Evolutionary conservation across 2,329 filamentous ascomycete genomes (phyloP).

Genomic region (Cyanodermella asteris): DNA sequence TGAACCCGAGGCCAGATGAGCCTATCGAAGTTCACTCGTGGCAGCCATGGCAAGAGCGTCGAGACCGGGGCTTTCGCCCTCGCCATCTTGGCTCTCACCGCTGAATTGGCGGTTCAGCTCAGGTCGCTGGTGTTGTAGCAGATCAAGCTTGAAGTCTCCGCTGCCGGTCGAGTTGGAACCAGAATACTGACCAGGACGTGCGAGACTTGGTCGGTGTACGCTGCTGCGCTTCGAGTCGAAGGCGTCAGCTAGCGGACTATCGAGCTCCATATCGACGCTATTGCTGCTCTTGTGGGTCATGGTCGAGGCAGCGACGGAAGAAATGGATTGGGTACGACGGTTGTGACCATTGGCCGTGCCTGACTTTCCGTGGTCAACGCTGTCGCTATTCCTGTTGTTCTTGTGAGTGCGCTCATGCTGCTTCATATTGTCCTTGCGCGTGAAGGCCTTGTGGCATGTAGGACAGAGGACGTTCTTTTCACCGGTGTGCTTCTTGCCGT

Average conservation of each 20-base stretch:
- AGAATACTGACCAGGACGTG: background rate
- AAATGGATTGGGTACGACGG: background rate
- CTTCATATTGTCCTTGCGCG: slow-evolving; percentile 49
- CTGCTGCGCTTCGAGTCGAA: background rate
- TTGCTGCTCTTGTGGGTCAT: too few relatives aligned
- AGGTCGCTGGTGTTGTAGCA: background rate
- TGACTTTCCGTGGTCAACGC: background rate
- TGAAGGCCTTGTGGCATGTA: slow-evolving; percentile 46
- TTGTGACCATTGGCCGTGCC: background rate
- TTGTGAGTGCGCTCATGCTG: slow-evolving; percentile 43
- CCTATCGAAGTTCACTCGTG: too few relatives aligned
- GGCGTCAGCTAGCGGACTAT: slow-evolving; percentile 1
- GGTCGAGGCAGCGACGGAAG: background rate
- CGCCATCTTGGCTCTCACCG: slow-evolving; percentile 5
- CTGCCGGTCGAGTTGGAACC: background rate
- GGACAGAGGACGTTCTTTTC: slow-evolving; percentile 47
- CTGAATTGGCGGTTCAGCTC: slow-evolving; percentile 1
- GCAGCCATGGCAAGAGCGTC: slow-evolving; percentile 8
- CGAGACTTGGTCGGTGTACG: background rate
- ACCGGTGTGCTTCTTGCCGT: slow-evolving; percentile 46
- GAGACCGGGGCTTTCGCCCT: slow-evolving; percentile 7
- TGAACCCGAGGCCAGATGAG: too few relatives aligned
- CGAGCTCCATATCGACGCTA: slow-evolving; percentile 4
- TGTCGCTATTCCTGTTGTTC: background rate
- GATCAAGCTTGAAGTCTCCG: background rate